Conservation (phyloP, 495 filamentous ascomycete genomes). For the Melanomma pulvis-pyrius region DNA sequence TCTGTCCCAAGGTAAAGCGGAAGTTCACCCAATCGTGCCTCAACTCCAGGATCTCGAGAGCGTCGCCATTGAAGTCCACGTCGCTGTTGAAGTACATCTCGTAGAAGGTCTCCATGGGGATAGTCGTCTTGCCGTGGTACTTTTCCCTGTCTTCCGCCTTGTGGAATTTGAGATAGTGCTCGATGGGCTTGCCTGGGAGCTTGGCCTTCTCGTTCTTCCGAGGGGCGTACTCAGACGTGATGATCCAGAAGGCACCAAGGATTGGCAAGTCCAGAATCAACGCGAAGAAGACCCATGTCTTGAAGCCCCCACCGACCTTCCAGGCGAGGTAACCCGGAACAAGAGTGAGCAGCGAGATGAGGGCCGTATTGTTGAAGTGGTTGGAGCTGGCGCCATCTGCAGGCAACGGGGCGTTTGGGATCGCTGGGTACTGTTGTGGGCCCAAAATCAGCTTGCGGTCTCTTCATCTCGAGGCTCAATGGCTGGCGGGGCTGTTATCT, state of each 20-base stretch:
- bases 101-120: constrained; percentile 84
- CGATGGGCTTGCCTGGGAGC: constrained; percentile 74
- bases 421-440: constrained; percentile 64
- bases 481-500: constrained; percentile 19
- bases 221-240: constrained; percentile 65
- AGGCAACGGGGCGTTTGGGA: constrained; percentile 79
- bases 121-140: constrained; percentile 77
- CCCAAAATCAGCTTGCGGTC: constrained; percentile 7
- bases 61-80: constrained; percentile 84
- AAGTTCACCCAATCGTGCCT: constrained; percentile 88
- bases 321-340: constrained; percentile 70
- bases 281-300: constrained; percentile 72
- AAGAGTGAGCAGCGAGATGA: constrained; percentile 59
- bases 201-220: constrained; percentile 79
- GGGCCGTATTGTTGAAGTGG: constrained; percentile 67
- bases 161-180: constrained; percentile 85
- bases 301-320: constrained; percentile 70
- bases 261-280: constrained; percentile 67
- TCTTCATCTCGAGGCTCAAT: constrained; percentile 8
- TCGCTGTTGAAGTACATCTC: constrained; percentile 88
- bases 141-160: constrained; percentile 69
- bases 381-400: constrained; percentile 73
- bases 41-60: constrained; percentile 77
- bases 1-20: constrained; percentile 70
- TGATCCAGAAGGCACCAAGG: constrained; percentile 71